phyloP scores from a whole-genome alignment of 495 filamentous ascomycete species.

The Neurospora sp. region DNA sequence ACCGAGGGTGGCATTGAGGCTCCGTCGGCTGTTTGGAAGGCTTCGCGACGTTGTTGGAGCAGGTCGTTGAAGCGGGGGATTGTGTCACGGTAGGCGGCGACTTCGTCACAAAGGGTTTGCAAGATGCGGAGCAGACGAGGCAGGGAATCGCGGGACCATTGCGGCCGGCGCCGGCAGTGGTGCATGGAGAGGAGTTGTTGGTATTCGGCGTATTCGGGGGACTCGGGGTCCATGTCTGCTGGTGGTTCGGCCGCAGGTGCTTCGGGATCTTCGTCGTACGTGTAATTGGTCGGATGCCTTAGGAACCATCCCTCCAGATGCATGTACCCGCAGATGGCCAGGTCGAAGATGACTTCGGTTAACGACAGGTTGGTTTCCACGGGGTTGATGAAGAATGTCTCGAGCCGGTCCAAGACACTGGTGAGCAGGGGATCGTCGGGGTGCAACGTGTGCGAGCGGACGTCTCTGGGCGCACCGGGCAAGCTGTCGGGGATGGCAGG shows the following conservation, averaged over 20 bases:
- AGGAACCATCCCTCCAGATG: slow-evolving; percentile 84
- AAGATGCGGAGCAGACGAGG: slow-evolving; percentile 43
- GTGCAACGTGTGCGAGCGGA: slow-evolving; percentile 49
- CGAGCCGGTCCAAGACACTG: slow-evolving; percentile 57
- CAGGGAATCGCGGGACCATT: slow-evolving; percentile 32
- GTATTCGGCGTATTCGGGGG: slow-evolving; percentile 30
- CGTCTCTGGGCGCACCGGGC: slow-evolving; percentile 43
- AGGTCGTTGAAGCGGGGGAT: slow-evolving; percentile 70
- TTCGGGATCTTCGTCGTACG: slow-evolving; percentile 31
- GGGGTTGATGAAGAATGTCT: slow-evolving; percentile 77
- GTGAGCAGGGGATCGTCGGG: slow-evolving; percentile 69
- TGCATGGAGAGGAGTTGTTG: slow-evolving; percentile 34
- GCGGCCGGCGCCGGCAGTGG: slow-evolving; percentile 40
- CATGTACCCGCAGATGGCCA: slow-evolving; percentile 74
- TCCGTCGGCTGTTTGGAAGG: slow-evolving; percentile 48
- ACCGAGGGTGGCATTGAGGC: not conserved
- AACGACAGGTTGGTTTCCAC: slow-evolving; percentile 81
- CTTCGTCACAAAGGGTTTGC: slow-evolving; percentile 51
- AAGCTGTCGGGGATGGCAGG: slow-evolving; percentile 39
- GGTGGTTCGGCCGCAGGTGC: slow-evolving; percentile 6
- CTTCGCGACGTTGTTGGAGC: slow-evolving; percentile 58
- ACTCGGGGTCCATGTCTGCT: slow-evolving; percentile 20
- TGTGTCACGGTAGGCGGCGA: slow-evolving; percentile 54
- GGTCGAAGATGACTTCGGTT: slow-evolving; percentile 71
- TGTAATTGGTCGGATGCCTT: slow-evolving; percentile 55